Conservation (phyloP, 352 stramenopile species). For the Globisporangium barbulae region DNA sequence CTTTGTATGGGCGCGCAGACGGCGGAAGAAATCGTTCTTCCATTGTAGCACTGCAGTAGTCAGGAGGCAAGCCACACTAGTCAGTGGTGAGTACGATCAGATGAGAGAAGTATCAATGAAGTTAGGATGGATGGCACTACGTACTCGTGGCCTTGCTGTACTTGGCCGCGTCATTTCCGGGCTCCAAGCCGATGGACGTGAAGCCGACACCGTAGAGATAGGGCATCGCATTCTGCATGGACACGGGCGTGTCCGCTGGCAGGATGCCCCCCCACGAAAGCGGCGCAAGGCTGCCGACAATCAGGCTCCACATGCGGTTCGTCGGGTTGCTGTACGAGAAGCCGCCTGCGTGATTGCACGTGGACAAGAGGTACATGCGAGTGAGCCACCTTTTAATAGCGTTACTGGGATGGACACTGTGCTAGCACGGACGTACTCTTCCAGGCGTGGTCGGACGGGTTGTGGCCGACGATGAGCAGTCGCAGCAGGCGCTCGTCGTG, state of each 20-base stretch:
- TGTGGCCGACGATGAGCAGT: slow-evolving; percentile 86
- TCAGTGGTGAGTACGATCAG: background rate
- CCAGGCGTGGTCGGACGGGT: slow-evolving; percentile 90
- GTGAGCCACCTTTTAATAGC: background rate
- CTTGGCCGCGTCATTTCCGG: slow-evolving; percentile 80
- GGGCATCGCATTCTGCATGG: slow-evolving; percentile 74
- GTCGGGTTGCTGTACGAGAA: slow-evolving; percentile 67
- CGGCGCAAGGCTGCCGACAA: slow-evolving; percentile 60
- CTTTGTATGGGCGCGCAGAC: slow-evolving; percentile 48
- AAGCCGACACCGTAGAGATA: slow-evolving; percentile 63
- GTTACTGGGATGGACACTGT: slow-evolving; percentile 57
- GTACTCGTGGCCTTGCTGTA: slow-evolving; percentile 73
- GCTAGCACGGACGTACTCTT: slow-evolving; percentile 38
- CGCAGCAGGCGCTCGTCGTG: slow-evolving; percentile 58
- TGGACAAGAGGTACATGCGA: background rate
- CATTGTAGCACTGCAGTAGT: slow-evolving; percentile 71
- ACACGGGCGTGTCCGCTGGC: slow-evolving; percentile 46
- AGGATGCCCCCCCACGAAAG: slow-evolving; percentile 64
- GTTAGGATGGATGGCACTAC: slow-evolving; percentile 1
- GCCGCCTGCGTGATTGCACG: background rate
- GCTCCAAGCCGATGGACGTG: slow-evolving; percentile 82
- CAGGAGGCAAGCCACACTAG: background rate
- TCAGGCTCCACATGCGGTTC: slow-evolving; percentile 88
- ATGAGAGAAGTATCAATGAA: background rate
- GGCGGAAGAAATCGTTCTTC: slow-evolving; percentile 56